phyloP scores from a whole-genome alignment of 441 rosid species.

The Eruca vesicaria region DNA sequence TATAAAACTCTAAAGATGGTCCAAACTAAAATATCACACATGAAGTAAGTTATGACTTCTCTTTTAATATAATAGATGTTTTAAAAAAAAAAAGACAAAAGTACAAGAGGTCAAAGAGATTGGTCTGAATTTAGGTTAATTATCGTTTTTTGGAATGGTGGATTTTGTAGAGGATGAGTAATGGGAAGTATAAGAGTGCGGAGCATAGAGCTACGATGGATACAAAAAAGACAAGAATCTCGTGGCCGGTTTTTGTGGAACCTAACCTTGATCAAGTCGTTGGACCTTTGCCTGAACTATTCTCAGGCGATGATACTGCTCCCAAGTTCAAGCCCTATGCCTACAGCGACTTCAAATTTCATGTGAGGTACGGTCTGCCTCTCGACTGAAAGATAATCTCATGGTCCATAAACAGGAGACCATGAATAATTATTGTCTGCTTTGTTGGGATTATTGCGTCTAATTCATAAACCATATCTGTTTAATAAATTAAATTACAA shows the following conservation, averaged over 20 bases:
- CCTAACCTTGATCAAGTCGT: conserved; percentile 40
- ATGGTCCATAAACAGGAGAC: too few relatives aligned
- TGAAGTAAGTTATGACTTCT: too few relatives aligned
- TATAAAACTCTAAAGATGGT: too few relatives aligned
- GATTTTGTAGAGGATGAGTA: conserved; percentile 47
- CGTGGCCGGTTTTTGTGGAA: conserved; percentile 60
- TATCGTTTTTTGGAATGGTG: background rate
- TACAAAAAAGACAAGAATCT: conserved; percentile 46
- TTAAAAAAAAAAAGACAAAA: too few relatives aligned
- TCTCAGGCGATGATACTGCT: conserved; percentile 21
- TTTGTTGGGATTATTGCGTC: too few relatives aligned
- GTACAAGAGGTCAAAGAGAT: too few relatives aligned
- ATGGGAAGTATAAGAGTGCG: conserved; percentile 44
- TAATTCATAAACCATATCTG: too few relatives aligned
- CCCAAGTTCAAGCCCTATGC: conserved; percentile 51
- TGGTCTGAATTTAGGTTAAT: background rate
- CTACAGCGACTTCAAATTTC: conserved; percentile 45
- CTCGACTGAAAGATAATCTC: too few relatives aligned
- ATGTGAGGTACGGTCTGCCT: conserved; percentile 45
- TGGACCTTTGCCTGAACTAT: conserved; percentile 45
- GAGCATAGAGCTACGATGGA: conserved; percentile 42
- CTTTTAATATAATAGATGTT: too few relatives aligned
- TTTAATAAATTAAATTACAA: too few relatives aligned
- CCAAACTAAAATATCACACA: too few relatives aligned
- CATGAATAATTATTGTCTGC: too few relatives aligned